Percentiles rank a stretch among this genome's conserved stretches.
Conservation (phyloP, 2,329 filamentous ascomycete species). For the Beauveria rudraprayagi region DNA sequence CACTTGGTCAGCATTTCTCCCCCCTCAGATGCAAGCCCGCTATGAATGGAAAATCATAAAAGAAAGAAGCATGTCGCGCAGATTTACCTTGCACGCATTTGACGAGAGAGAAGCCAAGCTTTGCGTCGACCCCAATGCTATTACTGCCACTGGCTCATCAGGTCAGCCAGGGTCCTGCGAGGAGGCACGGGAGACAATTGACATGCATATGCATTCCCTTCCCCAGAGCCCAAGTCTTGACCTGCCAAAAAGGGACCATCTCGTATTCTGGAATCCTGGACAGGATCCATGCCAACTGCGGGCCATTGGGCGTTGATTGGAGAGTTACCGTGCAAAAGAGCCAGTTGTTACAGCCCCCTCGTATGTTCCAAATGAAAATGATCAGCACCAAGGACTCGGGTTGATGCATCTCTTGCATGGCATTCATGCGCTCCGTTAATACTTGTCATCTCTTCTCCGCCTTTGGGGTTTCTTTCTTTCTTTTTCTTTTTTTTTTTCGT, state of each 20-base stretch:
- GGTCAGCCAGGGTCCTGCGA: background rate
- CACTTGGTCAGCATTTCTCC: too few species aligned
- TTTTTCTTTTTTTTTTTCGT: background rate
- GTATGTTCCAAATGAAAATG: too few species aligned
- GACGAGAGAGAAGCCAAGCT: background rate
- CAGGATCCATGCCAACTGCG: too few species aligned
- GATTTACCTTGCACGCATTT: background rate
- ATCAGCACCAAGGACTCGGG: background rate
- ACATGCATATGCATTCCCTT: background rate
- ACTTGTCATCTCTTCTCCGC: background rate
- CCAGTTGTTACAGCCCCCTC: too few species aligned
- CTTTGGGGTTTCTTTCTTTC: background rate
- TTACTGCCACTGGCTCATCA: background rate
- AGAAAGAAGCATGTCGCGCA: too few species aligned
- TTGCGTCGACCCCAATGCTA: background rate
- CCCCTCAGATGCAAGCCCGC: too few species aligned
- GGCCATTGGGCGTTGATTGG: too few species aligned
- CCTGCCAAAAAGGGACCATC: background rate
- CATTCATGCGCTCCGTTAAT: background rate
- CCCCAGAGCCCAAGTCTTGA: background rate
- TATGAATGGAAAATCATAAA: too few species aligned
- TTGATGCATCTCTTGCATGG: background rate
- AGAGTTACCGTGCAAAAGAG: too few species aligned
- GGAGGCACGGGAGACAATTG: background rate
- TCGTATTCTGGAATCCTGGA: too few species aligned